phyloP scores from a whole-genome alignment of 192 early-diverging fungal species.

The Coemansia sp. region DNA sequence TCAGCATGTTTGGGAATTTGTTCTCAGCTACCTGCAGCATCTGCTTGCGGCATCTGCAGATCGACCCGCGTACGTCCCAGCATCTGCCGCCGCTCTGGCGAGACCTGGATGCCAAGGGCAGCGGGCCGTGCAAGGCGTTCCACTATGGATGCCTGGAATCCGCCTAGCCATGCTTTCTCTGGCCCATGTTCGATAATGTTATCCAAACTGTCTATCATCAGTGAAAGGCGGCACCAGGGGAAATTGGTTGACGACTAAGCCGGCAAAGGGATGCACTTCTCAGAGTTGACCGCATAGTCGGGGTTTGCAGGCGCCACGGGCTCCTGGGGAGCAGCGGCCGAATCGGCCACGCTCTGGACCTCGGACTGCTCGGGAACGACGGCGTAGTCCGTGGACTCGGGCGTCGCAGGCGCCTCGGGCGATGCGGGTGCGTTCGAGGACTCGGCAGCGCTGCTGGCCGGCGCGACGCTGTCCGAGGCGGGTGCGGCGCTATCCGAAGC shows the following conservation, averaged over 20 bases:
- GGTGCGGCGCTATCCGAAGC: background rate
- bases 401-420: background rate
- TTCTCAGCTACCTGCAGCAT: conserved; percentile 47
- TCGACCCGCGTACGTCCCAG: conserved; percentile 46
- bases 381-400: background rate
- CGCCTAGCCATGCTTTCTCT: background rate
- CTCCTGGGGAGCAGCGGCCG: background rate
- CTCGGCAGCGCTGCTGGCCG: background rate
- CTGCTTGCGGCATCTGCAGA: conserved; percentile 40
- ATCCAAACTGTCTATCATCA: background rate
- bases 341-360: background rate
- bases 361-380: background rate
- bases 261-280: conserved; percentile 7
- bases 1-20: conserved; percentile 37
- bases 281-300: background rate
- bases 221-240: background rate
- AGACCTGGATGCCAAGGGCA: conserved; percentile 26
- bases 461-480: background rate
- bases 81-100: conserved; percentile 49
- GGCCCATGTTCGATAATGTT: too few species aligned
- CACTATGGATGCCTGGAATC: conserved; percentile 43
- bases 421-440: background rate
- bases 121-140: conserved; percentile 27
- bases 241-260: background rate
- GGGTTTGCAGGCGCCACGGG: background rate